A percentile compares a stretch with the other conserved stretches of the same genome.
Conservation (phyloP, 2,329 filamentous ascomycete genomes). For the Alternaria rosae region DNA sequence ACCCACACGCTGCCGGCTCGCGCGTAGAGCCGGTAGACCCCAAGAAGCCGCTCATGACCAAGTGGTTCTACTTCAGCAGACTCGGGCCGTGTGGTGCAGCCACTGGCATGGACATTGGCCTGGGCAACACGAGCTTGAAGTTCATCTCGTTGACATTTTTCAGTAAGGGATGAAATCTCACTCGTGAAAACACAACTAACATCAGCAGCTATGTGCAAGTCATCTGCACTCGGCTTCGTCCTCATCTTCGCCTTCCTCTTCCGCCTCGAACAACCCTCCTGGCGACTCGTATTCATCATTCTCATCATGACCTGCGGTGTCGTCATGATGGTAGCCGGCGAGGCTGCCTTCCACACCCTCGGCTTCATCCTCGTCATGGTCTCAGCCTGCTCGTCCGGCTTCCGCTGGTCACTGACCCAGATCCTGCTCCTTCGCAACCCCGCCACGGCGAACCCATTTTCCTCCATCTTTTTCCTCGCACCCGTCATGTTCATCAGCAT, state of each 20-base stretch:
- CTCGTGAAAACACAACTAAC: slow-evolving; percentile 22
- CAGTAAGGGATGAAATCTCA: slow-evolving; percentile 55
- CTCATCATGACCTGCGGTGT: slow-evolving; percentile 91
- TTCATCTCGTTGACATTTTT: slow-evolving; percentile 98
- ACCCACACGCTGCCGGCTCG: slow-evolving; percentile 38
- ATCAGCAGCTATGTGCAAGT: slow-evolving; percentile 86
- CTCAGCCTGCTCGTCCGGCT: slow-evolving; percentile 93
- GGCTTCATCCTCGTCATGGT: slow-evolving; percentile 94
- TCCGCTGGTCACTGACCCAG: slow-evolving; percentile 98
- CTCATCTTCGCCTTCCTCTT: slow-evolving; percentile 95
- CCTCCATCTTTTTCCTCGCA: slow-evolving; percentile 95
- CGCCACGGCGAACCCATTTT: slow-evolving; percentile 94
- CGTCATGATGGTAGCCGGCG: slow-evolving; percentile 97
- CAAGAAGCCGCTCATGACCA: slow-evolving; percentile 75
- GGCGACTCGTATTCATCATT: slow-evolving; percentile 86
- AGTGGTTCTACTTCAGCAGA: slow-evolving; percentile 88
- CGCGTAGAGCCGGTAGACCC: slow-evolving; percentile 44
- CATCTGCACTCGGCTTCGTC: slow-evolving; percentile 92
- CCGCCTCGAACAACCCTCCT: slow-evolving; percentile 85
- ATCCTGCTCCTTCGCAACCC: slow-evolving; percentile 93
- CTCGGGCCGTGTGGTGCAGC: slow-evolving; percentile 91
- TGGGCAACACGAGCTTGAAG: slow-evolving; percentile 94
- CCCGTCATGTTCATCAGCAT: slow-evolving; percentile 94
- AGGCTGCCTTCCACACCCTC: slow-evolving; percentile 84
- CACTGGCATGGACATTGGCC: slow-evolving; percentile 92